These are phyloP conservation scores for Coniochaeta sp. DNA, from an alignment of 2,329 filamentous ascomycete species.

Conservation along the genomic window DNA sequence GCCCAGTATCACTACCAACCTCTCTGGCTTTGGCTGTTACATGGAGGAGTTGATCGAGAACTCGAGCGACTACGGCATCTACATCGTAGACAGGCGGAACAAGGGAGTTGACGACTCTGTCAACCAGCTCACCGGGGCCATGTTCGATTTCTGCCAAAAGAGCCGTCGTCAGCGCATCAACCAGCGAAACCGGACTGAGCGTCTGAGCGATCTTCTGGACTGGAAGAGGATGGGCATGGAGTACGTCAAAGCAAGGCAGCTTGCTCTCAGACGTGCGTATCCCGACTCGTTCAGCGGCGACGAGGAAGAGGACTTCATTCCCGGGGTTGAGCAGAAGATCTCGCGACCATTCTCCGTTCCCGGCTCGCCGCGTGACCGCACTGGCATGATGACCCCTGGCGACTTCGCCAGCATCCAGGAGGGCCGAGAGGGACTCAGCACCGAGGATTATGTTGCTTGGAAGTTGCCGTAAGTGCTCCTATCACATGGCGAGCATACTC, in stretches of 20 bases:
- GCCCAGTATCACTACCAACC: slow-evolving; percentile 93
- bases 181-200: slow-evolving; percentile 93
- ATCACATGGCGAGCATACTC: not conserved
- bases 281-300: slow-evolving; percentile 76
- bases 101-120: slow-evolving; percentile 97
- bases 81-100: slow-evolving; percentile 91
- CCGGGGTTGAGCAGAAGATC: slow-evolving; percentile 90
- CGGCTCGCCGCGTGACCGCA: slow-evolving; percentile 81
- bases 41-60: slow-evolving; percentile 99
- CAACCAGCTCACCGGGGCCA: slow-evolving; percentile 84
- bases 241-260: slow-evolving; percentile 93
- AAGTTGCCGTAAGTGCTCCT: slow-evolving; percentile 77
- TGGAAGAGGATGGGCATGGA: slow-evolving; percentile 99
- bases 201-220: slow-evolving; percentile 87
- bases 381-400: slow-evolving; percentile 97
- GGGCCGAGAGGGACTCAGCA: slow-evolving; percentile 83
- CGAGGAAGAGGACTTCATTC: slow-evolving; percentile 83
- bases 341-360: slow-evolving; percentile 89
- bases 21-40: slow-evolving; percentile 97
- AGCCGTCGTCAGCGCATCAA: slow-evolving; percentile 96
- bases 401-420: slow-evolving; percentile 97
- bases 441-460: slow-evolving; percentile 97
- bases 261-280: slow-evolving; percentile 87
- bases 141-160: slow-evolving; percentile 93
- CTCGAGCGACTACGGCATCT: slow-evolving; percentile 95